Evolutionary conservation across 2,329 filamentous ascomycete genomes (phyloP).

Genomic region (Pseudocercospora fuligena): DNA sequence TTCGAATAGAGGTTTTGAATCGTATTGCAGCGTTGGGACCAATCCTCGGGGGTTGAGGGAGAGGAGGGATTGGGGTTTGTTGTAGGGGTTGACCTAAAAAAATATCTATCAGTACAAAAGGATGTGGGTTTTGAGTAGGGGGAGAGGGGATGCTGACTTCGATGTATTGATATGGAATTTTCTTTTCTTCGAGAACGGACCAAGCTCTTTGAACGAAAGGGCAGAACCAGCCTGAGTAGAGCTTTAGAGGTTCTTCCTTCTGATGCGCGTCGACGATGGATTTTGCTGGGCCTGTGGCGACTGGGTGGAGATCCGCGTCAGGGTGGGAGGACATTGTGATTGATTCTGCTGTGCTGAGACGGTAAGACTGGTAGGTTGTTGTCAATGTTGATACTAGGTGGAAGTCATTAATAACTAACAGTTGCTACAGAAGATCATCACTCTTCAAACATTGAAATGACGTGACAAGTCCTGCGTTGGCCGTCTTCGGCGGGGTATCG

Average conservation of each 20-base stretch:
- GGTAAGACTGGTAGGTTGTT: not conserved
- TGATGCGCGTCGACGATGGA: conserved; percentile 41
- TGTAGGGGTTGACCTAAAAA: conserved; percentile 69
- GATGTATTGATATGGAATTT: conserved; percentile 69
- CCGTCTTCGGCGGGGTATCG: conserved; percentile 11
- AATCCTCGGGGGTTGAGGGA: conserved; percentile 74
- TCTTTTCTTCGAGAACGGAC: conserved; percentile 75
- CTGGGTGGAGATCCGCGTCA: conserved; percentile 51
- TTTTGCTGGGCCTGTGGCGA: conserved; percentile 52
- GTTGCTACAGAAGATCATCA: not conserved
- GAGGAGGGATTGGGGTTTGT: conserved; percentile 71
- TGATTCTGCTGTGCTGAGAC: not conserved
- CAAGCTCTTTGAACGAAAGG: conserved; percentile 71
- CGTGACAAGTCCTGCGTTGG: not conserved
- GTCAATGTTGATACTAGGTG: not conserved
- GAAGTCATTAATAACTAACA: conserved; percentile 7
- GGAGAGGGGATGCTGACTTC: conserved; percentile 47
- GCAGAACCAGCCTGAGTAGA: conserved; percentile 54
- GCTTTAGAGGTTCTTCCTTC: conserved; percentile 38
- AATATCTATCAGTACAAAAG: too few species aligned
- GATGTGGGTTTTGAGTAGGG: not conserved
- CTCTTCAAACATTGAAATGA: not conserved
- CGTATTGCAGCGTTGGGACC: conserved; percentile 69
- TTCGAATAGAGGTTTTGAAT: conserved; percentile 69
- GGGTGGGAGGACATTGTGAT: conserved; percentile 38